Evolutionary conservation across 192 early-diverging fungal genomes (phyloP).

Genomic region (Coemansia biformis): DNA sequence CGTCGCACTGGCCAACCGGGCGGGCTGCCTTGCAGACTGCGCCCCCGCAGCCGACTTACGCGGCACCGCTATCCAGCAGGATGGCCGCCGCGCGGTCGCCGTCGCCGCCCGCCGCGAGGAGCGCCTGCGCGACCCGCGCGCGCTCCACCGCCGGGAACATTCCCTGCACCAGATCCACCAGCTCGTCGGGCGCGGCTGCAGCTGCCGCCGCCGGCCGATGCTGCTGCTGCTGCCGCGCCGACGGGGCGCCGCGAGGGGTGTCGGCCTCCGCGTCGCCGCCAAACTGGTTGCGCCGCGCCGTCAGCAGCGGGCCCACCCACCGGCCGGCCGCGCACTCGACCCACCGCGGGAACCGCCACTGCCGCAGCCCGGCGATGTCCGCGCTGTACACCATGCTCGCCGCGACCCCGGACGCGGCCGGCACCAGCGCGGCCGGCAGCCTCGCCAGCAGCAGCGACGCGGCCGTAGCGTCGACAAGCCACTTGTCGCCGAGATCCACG

Average conservation of each 20-base stretch:
- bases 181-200: constrained; percentile 1
- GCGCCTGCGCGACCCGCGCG: constrained; percentile 7
- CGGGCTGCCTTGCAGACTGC: too few species aligned
- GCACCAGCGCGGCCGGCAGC: constrained; percentile 1
- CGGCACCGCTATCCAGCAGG: not conserved
- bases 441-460: constrained; percentile 1
- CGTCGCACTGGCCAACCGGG: too few species aligned
- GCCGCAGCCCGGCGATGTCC: constrained; percentile 9
- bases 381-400: constrained; percentile 10
- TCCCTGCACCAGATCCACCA: not conserved
- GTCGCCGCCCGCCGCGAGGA: not conserved
- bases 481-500: constrained; percentile 15
- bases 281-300: too few species aligned
- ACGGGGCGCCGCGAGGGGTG: too few species aligned
- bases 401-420: constrained; percentile 9
- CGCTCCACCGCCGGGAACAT: constrained; percentile 10
- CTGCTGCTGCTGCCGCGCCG: too few species aligned
- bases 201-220: too few species aligned
- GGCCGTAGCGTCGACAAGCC: constrained; percentile 7
- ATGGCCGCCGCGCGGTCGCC: constrained; percentile 3
- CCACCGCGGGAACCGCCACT: constrained; percentile 18
- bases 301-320: constrained; percentile 5
- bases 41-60: too few species aligned
- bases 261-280: too few species aligned
- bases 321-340: not conserved